A percentile compares a stretch with the other conserved stretches of the same genome.
Conservation (phyloP, 2,329 filamentous ascomycete species). For the Phoma sp. region DNA sequence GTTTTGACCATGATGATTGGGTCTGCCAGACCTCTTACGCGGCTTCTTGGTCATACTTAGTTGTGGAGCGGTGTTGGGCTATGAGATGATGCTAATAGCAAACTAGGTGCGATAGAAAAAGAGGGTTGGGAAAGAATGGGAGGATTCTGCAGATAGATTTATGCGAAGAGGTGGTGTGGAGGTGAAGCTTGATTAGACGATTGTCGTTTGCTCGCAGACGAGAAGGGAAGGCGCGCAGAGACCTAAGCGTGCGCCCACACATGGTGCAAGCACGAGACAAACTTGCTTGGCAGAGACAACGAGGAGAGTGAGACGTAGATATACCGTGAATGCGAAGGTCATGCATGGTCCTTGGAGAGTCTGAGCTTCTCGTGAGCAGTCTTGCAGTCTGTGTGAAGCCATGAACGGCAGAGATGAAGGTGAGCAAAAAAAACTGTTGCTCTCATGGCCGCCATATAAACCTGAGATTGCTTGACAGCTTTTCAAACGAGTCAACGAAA, state of each 20-base stretch:
- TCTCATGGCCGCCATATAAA: too few species aligned
- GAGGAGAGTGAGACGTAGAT: too few species aligned
- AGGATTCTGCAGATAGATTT: not conserved
- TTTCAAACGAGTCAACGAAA: too few species aligned
- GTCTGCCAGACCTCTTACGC: conserved; percentile 3
- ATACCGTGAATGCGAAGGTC: too few species aligned
- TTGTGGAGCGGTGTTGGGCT: too few species aligned
- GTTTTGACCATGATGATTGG: conserved; percentile 6
- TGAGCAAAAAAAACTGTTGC: too few species aligned
- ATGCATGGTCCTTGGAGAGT: too few species aligned
- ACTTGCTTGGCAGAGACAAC: not conserved
- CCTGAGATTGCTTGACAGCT: too few species aligned
- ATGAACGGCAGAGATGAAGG: too few species aligned
- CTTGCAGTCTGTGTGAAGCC: too few species aligned
- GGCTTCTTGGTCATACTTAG: conserved; percentile 19
- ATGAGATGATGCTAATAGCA: not conserved
- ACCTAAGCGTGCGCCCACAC: not conserved
- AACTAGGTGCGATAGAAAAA: not conserved
- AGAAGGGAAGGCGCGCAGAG: conserved; percentile 1
- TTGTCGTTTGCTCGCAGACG: conserved; percentile 2
- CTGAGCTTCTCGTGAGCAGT: too few species aligned
- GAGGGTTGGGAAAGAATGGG: not conserved
- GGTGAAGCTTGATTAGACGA: not conserved
- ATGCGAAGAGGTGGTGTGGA: not conserved
- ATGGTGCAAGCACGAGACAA: not conserved